Percentiles rank a stretch among this genome's conserved stretches.
Evolutionary conservation across 1,139 yeast species (phyloP).

Genomic region (Pichia sp.): DNA sequence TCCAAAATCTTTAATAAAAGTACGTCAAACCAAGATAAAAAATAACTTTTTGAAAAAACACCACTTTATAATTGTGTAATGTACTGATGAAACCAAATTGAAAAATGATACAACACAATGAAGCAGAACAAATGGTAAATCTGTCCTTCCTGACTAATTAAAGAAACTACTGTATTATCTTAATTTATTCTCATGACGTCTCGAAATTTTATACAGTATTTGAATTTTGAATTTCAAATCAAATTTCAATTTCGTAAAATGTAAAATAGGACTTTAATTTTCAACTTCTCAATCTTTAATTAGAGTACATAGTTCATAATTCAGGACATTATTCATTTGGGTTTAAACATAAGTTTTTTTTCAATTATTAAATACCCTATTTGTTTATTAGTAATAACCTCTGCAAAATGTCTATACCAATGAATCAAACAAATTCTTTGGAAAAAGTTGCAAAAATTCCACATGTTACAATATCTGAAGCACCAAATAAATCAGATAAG

Average conservation of each 20-base stretch:
- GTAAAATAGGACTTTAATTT: no score
- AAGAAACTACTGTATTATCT: no score
- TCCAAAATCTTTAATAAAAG: not conserved
- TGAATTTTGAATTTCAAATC: no score
- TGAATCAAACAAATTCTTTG: not conserved
- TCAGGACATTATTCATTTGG: no score
- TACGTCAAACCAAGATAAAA: not conserved
- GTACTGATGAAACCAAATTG: not conserved
- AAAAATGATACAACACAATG: not conserved
- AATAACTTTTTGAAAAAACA: not conserved
- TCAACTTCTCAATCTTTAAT: no score
- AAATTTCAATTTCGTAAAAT: no score
- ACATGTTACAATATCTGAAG: not conserved
- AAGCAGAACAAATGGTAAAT: not conserved
- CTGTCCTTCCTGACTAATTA: not conserved
- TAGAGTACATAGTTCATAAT: no score
- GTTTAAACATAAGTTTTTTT: not conserved
- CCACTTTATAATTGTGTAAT: not conserved
- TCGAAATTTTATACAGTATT: no score
- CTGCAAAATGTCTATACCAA: not conserved
- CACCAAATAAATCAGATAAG: not conserved
- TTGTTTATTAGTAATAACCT: not conserved
- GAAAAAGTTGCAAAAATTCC: not conserved
- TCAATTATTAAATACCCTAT: no score
- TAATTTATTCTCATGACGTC: no score